These are phyloP conservation scores for Stereum hirsutum DNA, from an alignment of 1,284 basidiomycete genomes.

Conservation along the genomic window DNA sequence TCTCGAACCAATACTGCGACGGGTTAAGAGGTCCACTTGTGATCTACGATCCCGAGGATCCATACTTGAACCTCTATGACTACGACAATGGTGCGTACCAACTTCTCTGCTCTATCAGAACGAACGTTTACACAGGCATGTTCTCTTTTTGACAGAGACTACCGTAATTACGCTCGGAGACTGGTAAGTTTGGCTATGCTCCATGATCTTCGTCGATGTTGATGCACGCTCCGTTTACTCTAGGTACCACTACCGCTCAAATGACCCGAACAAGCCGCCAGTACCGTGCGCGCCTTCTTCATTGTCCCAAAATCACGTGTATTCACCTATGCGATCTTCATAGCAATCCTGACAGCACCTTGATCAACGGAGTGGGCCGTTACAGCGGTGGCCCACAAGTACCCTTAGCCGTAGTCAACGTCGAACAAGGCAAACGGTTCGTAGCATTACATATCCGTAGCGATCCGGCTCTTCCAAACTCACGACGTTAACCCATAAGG, in stretches of 20 bases:
- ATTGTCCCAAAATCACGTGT: too few species aligned
- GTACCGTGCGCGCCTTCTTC: too few species aligned
- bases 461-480: neutral
- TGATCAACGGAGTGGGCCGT: slow-evolving; percentile 1
- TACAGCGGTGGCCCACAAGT: slow-evolving; percentile 2
- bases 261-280: too few species aligned
- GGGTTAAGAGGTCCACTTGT: slow-evolving; percentile 14
- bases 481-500: slow-evolving; percentile 4
- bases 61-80: slow-evolving; percentile 1
- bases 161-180: slow-evolving; percentile 13
- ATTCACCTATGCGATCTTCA: too few species aligned
- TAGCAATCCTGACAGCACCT: neutral
- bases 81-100: slow-evolving; percentile 4
- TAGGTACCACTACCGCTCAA: slow-evolving; percentile 23
- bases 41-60: slow-evolving; percentile 2
- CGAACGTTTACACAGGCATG: neutral
- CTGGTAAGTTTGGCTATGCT: slow-evolving; percentile 14
- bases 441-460: neutral
- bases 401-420: neutral
- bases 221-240: neutral
- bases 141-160: slow-evolving; percentile 13
- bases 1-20: slow-evolving; percentile 25
- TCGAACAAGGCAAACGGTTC: neutral
- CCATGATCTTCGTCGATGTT: neutral
- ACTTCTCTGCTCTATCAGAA: neutral